phyloP scores from a whole-genome alignment of 1,139 yeast genomes.

The Saccharomyces hybrid region DNA sequence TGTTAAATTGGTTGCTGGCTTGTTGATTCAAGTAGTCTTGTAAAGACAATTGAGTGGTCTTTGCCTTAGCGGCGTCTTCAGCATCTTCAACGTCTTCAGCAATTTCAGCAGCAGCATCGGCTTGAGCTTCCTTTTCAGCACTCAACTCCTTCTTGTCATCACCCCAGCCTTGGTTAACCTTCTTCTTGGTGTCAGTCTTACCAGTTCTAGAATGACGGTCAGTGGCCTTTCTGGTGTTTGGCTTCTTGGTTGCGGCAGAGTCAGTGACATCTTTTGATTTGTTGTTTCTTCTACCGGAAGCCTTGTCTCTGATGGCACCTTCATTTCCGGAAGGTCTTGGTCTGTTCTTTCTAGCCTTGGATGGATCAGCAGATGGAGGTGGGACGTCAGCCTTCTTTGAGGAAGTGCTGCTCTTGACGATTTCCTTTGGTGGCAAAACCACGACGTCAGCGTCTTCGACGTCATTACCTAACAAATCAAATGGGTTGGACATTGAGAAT shows the following conservation, averaged over 20 bases:
- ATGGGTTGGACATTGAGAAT: conserved; percentile 37
- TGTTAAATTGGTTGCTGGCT: conserved; percentile 36
- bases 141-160: conserved; percentile 52
- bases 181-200: conserved; percentile 79
- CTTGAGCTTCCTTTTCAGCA: conserved; percentile 5
- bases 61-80: conserved; percentile 44
- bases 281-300: conserved; percentile 61
- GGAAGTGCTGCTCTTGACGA: conserved; percentile 75
- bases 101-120: conserved; percentile 29
- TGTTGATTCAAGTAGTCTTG: conserved; percentile 57
- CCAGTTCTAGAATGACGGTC: conserved; percentile 85
- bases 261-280: conserved; percentile 49
- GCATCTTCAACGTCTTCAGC: conserved; percentile 44
- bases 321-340: conserved; percentile 77
- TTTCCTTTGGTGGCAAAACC: conserved; percentile 54
- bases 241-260: conserved; percentile 47
- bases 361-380: conserved; percentile 74
- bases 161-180: conserved; percentile 82
- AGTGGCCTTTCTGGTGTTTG: conserved; percentile 48
- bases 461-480: conserved; percentile 62
- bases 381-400: conserved; percentile 84
- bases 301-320: conserved; percentile 74
- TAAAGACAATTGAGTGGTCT: conserved; percentile 40
- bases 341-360: conserved; percentile 70
- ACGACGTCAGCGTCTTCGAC: conserved; percentile 60